A percentile compares a stretch with the other conserved stretches of the same genome.
Evolutionary conservation across 352 stramenopile species (phyloP).

Genomic region (Globisporangium cederbergense): DNA sequence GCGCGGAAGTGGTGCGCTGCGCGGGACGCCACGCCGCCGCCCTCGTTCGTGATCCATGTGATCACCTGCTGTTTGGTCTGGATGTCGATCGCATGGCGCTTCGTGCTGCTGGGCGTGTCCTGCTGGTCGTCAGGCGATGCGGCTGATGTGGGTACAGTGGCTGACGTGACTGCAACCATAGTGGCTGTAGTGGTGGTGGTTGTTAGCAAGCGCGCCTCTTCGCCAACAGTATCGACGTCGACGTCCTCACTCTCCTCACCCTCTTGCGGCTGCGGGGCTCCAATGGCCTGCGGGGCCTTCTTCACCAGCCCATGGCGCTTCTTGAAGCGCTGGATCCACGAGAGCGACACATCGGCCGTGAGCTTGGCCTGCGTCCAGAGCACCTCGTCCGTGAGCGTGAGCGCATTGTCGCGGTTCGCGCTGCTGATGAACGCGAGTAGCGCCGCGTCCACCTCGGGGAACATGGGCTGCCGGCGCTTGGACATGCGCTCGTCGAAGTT

Average conservation of each 20-base stretch:
- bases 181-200: neutral
- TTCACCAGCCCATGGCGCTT: constrained; percentile 9
- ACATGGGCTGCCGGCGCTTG: constrained; percentile 4
- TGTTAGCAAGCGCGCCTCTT: neutral
- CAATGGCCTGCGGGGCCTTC: neutral
- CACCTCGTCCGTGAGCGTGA: constrained; percentile 11
- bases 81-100: constrained; percentile 16
- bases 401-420: neutral
- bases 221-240: neutral
- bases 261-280: neutral
- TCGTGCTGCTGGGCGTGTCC: neutral
- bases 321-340: constrained; percentile 17
- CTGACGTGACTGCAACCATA: too few species aligned
- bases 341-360: constrained; percentile 7
- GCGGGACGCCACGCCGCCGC: constrained; percentile 13
- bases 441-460: constrained; percentile 7
- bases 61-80: constrained; percentile 14
- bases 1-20: constrained; percentile 12
- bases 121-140: too few species aligned
- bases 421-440: constrained; percentile 5
- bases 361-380: constrained; percentile 13
- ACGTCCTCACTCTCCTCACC: neutral
- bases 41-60: constrained; percentile 12
- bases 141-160: neutral
- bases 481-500: constrained; percentile 6